phyloP scores from a whole-genome alignment of 1,284 basidiomycete species.

The Cutaneotrichosporon mucoides region DNA sequence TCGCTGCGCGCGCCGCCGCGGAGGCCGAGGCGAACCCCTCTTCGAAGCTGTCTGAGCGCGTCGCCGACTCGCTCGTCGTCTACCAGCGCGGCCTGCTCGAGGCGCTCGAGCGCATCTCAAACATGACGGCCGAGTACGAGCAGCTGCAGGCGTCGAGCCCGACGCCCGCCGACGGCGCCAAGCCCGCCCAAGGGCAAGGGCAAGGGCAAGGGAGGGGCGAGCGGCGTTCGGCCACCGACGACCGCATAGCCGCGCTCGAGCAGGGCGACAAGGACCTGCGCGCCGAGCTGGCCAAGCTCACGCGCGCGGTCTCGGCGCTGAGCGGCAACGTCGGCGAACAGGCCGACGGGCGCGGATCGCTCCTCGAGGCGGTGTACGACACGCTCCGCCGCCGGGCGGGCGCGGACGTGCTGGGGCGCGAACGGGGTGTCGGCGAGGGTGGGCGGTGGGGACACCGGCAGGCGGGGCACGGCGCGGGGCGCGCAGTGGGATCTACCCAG shows the following conservation, averaged over 20 bases:
- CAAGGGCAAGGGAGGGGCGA: neutral
- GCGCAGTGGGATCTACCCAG: too few species aligned
- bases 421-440: neutral
- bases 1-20: slow-evolving; percentile 29
- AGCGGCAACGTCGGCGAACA: neutral
- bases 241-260: slow-evolving; percentile 1
- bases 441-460: neutral
- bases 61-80: slow-evolving; percentile 46
- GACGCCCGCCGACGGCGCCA: too few species aligned
- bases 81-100: slow-evolving; percentile 46
- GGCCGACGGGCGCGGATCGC: slow-evolving; percentile 6
- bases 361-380: slow-evolving; percentile 6
- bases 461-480: too few species aligned
- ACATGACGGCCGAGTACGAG: neutral
- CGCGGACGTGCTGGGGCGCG: too few species aligned
- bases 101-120: slow-evolving; percentile 13
- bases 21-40: slow-evolving; percentile 7
- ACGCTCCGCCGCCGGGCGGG: neutral
- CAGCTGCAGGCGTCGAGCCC: neutral
- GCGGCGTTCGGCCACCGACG: neutral
- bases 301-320: neutral
- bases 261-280: neutral
- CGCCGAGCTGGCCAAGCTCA: slow-evolving; percentile 2
- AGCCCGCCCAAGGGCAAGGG: too few species aligned
- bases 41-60: slow-evolving; percentile 30